phyloP scores from a whole-genome alignment of 2,329 filamentous ascomycete species.

The Cladobotryum protrusum region DNA sequence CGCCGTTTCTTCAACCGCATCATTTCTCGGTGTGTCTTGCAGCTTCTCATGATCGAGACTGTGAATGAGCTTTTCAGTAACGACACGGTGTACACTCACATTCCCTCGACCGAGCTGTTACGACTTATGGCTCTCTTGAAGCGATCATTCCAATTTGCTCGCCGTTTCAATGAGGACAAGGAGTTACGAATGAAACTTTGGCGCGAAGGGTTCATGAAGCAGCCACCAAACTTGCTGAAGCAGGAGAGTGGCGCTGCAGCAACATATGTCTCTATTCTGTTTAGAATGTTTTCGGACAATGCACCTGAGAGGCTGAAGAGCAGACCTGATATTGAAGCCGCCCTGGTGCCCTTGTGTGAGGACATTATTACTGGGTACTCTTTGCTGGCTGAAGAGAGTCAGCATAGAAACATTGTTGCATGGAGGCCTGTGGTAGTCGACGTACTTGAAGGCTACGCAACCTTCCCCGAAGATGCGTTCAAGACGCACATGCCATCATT shows the following conservation, averaged over 20 bases:
- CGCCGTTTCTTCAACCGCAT: constrained; percentile 98
- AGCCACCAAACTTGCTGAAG: constrained; percentile 94
- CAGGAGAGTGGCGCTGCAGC: constrained; percentile 90
- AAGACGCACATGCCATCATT: constrained; percentile 73
- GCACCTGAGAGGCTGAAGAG: constrained; percentile 74
- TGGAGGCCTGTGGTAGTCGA: constrained; percentile 97
- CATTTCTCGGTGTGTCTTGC: constrained; percentile 95
- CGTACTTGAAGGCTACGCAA: constrained; percentile 86
- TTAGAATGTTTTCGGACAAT: constrained; percentile 94
- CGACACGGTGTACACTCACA: constrained; percentile 87
- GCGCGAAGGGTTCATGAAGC: constrained; percentile 99
- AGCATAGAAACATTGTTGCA: constrained; percentile 92
- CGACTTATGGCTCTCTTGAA: constrained; percentile 92
- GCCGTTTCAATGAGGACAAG: constrained; percentile 96
- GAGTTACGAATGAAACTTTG: constrained; percentile 90
- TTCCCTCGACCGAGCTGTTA: constrained; percentile 82
- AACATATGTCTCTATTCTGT: constrained; percentile 91
- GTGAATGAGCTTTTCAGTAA: constrained; percentile 98
- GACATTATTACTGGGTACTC: constrained; percentile 88
- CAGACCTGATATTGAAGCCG: constrained; percentile 78
- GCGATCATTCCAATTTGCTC: constrained; percentile 93
- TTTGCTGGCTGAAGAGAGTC: constrained; percentile 85
- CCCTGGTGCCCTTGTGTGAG: constrained; percentile 87
- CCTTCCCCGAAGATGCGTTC: constrained; percentile 76
- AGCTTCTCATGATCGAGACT: constrained; percentile 98